Evolutionary conservation across 768 basidiomycete species (phyloP), one percentile per base, ranked within the genome.

Genomic region (Mycena alexandri): DNA sequence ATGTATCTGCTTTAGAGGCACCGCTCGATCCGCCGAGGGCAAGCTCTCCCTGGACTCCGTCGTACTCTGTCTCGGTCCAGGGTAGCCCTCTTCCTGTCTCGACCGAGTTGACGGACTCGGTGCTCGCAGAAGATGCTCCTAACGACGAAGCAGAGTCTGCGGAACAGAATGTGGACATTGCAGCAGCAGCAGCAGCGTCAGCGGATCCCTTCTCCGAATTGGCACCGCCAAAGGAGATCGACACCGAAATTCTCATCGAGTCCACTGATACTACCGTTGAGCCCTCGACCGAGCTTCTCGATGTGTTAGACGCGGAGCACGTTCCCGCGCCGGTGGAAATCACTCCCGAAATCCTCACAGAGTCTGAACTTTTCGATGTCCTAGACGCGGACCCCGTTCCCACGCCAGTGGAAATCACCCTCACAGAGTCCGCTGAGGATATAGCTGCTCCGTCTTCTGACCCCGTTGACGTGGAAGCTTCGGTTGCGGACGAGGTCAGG

Each of bases 21-120:
- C 41, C 38, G 16, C 14, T 43, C 14, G 55, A 57, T 44, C 24
- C 41, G 19, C 41, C 33, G 19, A 73, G 72, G 21, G 57, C 57
- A 9, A 46, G 29, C 29, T 59, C 57, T 19, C 71, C 78, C 51
- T 82, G 81, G 81, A 81, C 79, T 17, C 79, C 81, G 19, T 82
- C 81, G 25, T 82, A 83, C 60, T 81, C 82, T 12, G 80, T 81
- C 1, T 79, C 81, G 41, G 77, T 74, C 17, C 82, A 83, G 68
- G 82, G 82, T 22, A 80, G 75, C 50, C 74, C 75, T 42, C 55
- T 71, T 12, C 70, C 60, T 9, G 25, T 25, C 11, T 51, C 48
- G 6, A 36, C 36, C 29, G 71, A 67, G 46, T 34, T 59, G 57
- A 36, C n/a, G 38, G 42, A 44, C 22, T 19, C 55, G 12, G 22